These are phyloP conservation scores for Entomophthora muscae DNA, from an alignment of 371 early-diverging fungal genomes.

Conservation along the genomic window DNA sequence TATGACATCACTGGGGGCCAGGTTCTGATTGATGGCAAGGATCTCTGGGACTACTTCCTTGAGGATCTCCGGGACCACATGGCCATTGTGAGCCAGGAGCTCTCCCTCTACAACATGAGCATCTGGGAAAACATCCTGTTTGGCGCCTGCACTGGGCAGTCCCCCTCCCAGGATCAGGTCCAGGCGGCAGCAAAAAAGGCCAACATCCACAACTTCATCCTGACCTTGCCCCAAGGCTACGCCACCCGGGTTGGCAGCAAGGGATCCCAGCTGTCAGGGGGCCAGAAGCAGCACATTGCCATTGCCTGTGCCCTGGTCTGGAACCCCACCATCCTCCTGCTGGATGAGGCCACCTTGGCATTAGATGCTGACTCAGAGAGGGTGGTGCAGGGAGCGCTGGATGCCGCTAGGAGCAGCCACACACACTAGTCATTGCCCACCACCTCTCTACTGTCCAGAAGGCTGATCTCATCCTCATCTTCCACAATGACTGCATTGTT, in stretches of 20 bases:
- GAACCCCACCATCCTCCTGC: conserved; percentile 64
- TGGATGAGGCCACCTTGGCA: conserved; percentile 96
- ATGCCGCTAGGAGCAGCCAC: conserved; percentile 46
- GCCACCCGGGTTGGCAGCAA: conserved; percentile 60
- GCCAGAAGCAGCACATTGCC: conserved; percentile 54
- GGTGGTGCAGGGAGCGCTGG: conserved; percentile 73
- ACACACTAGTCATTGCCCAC: conserved; percentile 49
- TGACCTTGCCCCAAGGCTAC: conserved; percentile 44
- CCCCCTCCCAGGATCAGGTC: conserved; percentile 30
- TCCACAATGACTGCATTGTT: conserved; percentile 52
- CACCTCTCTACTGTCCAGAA: conserved; percentile 48
- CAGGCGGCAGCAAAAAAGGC: conserved; percentile 37
- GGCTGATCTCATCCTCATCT: conserved; percentile 58
- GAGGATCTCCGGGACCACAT: conserved; percentile 45
- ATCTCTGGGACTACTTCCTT: conserved; percentile 39
- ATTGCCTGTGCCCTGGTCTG: conserved; percentile 55
- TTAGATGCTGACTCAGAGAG: conserved; percentile 80
- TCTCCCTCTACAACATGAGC: conserved; percentile 62
- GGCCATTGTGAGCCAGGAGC: conserved; percentile 79
- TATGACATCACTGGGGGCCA: conserved; percentile 44
- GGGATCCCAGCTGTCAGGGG: conserved; percentile 48
- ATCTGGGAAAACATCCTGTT: conserved; percentile 71
- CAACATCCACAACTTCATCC: conserved; percentile 64
- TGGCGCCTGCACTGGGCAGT: conserved; percentile 17
- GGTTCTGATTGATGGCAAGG: conserved; percentile 43